Conservation (phyloP, 208 protist genomes). For the Leishmania braziliensis region DNA sequence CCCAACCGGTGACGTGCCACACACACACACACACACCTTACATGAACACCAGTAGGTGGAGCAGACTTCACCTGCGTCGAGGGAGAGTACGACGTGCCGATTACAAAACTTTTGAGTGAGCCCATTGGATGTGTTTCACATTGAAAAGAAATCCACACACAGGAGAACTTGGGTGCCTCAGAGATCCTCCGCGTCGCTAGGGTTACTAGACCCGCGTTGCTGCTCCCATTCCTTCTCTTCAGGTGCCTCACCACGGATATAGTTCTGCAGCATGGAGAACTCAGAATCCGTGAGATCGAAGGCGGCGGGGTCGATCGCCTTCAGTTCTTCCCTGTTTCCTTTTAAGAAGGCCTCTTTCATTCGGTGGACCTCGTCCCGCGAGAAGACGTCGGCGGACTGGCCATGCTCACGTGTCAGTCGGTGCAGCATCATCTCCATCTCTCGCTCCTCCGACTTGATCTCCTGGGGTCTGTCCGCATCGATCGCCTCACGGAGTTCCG, state of each 20-base stretch:
- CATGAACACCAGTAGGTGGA: too few species aligned
- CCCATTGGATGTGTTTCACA: neutral
- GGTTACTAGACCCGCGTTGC: neutral
- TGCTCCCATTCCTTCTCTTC: neutral
- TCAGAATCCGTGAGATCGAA: constrained; percentile 64
- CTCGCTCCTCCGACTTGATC: constrained; percentile 57
- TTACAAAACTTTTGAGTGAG: neutral
- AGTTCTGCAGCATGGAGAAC: constrained; percentile 41
- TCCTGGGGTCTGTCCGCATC: constrained; percentile 19
- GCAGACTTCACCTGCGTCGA: neutral
- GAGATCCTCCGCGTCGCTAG: constrained; percentile 14
- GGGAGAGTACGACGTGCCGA: neutral
- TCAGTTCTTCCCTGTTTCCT: constrained; percentile 53
- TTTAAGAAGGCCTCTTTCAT: constrained; percentile 57
- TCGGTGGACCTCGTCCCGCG: constrained; percentile 58
- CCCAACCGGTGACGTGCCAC: neutral
- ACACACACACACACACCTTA: neutral
- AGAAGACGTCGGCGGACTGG: constrained; percentile 55
- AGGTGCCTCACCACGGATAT: constrained; percentile 15
- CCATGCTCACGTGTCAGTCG: constrained; percentile 51
- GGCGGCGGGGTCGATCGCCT: constrained; percentile 54
- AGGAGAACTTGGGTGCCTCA: neutral
- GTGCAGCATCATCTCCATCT: constrained; percentile 80
- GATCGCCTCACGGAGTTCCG: constrained; percentile 13
- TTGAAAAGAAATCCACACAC: neutral